These are phyloP conservation scores for Arthrobotrys pseudoclavata DNA, from an alignment of 2,329 filamentous ascomycete species.

Conservation along the genomic window DNA sequence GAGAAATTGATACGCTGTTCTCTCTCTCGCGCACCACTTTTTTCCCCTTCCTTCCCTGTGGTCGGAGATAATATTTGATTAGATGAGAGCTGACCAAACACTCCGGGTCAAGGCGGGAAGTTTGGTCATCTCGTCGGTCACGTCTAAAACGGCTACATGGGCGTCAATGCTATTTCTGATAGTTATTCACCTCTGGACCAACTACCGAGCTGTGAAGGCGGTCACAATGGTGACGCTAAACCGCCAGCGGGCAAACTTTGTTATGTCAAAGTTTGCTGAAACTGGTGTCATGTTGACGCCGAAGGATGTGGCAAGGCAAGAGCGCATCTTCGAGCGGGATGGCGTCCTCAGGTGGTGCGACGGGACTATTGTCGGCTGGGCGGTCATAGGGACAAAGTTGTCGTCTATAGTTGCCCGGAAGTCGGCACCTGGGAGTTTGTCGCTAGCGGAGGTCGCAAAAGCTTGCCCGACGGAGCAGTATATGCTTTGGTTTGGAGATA, in stretches of 20 bases:
- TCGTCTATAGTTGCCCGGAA: constrained; percentile 63
- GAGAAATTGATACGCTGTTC: constrained; percentile 60
- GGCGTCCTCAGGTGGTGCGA: constrained; percentile 74
- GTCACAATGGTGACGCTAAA: constrained; percentile 89
- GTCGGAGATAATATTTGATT: constrained; percentile 37
- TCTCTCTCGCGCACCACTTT: constrained; percentile 12
- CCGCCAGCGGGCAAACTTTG: constrained; percentile 84
- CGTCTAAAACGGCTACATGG: constrained; percentile 80
- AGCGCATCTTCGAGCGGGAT: constrained; percentile 75
- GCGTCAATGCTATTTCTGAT: constrained; percentile 79
- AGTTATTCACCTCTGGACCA: constrained; percentile 82
- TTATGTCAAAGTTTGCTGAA: constrained; percentile 75
- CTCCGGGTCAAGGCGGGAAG: constrained; percentile 74
- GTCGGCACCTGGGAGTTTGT: constrained; percentile 47
- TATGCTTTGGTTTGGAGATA: constrained; percentile 72
- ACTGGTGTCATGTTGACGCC: constrained; percentile 73
- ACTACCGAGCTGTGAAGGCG: constrained; percentile 85
- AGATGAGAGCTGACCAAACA: constrained; percentile 47
- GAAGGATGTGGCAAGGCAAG: constrained; percentile 73
- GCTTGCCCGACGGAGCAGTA: constrained; percentile 71
- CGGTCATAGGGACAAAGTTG: constrained; percentile 71
- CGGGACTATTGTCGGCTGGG: constrained; percentile 70
- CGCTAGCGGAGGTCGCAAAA: constrained; percentile 63
- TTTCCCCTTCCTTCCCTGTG: constrained; percentile 9
- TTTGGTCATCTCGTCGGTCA: constrained; percentile 81